Conservation (phyloP, 257 asterid genomes). For the Lycium ferocissimum region DNA sequence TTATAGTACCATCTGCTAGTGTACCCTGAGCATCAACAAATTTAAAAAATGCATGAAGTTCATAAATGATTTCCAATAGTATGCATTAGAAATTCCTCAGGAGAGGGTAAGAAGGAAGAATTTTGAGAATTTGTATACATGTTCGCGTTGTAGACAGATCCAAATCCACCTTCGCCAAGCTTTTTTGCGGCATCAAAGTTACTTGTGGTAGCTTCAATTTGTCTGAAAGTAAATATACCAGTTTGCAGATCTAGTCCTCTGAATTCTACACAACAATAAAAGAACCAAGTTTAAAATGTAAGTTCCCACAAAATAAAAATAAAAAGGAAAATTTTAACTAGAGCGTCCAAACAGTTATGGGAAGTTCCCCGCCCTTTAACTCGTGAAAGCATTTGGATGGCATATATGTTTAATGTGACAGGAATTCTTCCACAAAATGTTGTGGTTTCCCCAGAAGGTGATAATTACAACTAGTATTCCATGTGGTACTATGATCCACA, state of each 20-base stretch:
- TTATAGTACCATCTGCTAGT: slow-evolving; percentile 51
- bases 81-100: not conserved
- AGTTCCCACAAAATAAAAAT: not conserved
- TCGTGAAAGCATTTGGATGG: not conserved
- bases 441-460: not conserved
- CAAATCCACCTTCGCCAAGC: slow-evolving; percentile 81
- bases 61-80: not conserved
- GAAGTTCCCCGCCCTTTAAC: not conserved
- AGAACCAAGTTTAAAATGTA: not conserved
- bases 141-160: slow-evolving; percentile 64
- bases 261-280: slow-evolving; percentile 46
- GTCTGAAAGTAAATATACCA: slow-evolving; percentile 60
- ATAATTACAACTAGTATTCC: not conserved
- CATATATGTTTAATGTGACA: not conserved
- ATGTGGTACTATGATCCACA: not conserved
- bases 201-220: slow-evolving; percentile 64
- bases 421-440: not conserved
- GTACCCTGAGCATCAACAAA: slow-evolving; percentile 47
- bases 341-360: not conserved
- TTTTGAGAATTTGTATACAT: not conserved
- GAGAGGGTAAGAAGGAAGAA: not conserved
- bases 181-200: slow-evolving; percentile 55
- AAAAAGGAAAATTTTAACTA: not conserved
- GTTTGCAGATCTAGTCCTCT: slow-evolving; percentile 58
- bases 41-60: not conserved